These are phyloP conservation scores for Phaffomyces opuntiae DNA, from an alignment of 805 yeast genomes.

Conservation along the genomic window DNA sequence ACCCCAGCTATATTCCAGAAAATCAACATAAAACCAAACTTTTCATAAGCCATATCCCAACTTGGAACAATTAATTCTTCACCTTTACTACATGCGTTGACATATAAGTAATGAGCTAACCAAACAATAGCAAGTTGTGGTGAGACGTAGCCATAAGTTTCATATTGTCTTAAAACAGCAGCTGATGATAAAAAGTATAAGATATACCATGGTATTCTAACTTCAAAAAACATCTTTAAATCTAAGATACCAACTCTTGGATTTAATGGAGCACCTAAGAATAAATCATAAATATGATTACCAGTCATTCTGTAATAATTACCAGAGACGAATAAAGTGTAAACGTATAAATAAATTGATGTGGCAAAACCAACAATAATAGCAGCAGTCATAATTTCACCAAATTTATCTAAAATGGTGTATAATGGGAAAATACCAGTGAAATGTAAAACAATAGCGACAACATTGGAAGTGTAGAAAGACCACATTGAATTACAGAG, in stretches of 20 bases:
- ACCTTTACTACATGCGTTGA: constrained; percentile 96
- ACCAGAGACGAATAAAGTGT: constrained; percentile 55
- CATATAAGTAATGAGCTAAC: constrained; percentile 88
- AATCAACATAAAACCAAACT: constrained; percentile 97
- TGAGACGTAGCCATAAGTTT: constrained; percentile 69
- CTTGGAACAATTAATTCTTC: constrained; percentile 96
- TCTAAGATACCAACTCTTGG: constrained; percentile 93
- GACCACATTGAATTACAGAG: constrained; percentile 89
- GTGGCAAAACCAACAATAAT: constrained; percentile 70
- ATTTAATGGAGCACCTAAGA: constrained; percentile 96
- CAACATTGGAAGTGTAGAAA: constrained; percentile 58
- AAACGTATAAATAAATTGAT: constrained; percentile 62
- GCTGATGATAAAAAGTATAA: constrained; percentile 71
- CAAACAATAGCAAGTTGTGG: constrained; percentile 69
- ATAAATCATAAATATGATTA: constrained; percentile 79
- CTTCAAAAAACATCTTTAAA: constrained; percentile 95
- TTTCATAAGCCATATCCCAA: constrained; percentile 99
- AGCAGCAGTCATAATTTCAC: constrained; percentile 89
- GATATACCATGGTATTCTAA: constrained; percentile 94
- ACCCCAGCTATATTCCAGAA: constrained; percentile 99
- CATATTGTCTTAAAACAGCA: constrained; percentile 72
- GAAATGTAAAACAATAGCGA: constrained; percentile 59
- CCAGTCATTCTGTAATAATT: constrained; percentile 93
- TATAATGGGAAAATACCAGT: constrained; percentile 69
- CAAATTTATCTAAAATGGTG: constrained; percentile 73